Evolutionary conservation across 179 eudicot genomes (phyloP).

Genomic region (Gypsophila paniculata): DNA sequence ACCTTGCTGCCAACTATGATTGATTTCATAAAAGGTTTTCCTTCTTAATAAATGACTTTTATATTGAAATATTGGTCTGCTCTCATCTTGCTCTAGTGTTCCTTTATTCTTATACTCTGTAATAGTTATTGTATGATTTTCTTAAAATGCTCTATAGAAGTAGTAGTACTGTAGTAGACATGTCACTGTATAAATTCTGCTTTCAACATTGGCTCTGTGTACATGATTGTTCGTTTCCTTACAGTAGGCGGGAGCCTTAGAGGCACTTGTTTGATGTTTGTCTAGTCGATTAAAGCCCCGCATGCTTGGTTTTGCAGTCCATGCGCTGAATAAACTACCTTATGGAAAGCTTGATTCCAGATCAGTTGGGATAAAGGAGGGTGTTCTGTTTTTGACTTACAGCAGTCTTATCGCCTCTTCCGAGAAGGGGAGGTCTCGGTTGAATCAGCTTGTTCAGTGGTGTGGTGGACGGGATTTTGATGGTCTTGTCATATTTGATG

Average conservation of each 20-base stretch:
- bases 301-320: constrained; percentile 56
- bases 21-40: no score
- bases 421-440: constrained; percentile 87
- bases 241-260: not conserved
- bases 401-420: constrained; percentile 99
- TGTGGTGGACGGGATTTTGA: constrained; percentile 79
- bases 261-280: constrained; percentile 7
- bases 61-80: no score
- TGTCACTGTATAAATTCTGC: not conserved
- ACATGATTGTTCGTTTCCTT: not conserved
- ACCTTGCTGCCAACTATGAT: no score
- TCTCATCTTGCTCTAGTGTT: no score
- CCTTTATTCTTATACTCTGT: no score
- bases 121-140: no score
- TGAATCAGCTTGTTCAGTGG: constrained; percentile 97
- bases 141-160: no score
- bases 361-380: constrained; percentile 85
- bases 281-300: not conserved
- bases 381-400: constrained; percentile 90
- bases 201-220: not conserved
- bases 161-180: no score
- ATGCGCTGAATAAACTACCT: constrained; percentile 93
- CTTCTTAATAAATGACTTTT: no score
- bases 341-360: constrained; percentile 95
- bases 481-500: constrained; percentile 93